Base-by-base conservation (phyloP, 371 early-diverging fungal genomes). In the Circinella minor region DNA sequence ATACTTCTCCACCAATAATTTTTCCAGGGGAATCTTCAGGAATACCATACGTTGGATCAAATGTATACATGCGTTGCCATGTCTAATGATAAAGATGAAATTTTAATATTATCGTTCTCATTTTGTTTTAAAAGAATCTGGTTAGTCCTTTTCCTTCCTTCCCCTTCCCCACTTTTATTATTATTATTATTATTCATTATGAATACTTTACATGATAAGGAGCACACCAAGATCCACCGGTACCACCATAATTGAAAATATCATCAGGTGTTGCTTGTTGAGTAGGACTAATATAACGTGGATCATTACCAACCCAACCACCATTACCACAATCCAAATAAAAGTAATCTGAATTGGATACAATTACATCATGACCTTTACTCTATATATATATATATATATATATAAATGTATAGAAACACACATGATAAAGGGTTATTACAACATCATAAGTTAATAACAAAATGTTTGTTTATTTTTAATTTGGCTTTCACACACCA, bases 41-140 rank as follows among this genome's bases (percentile, higher is more conserved):
- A 66, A 93, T 72, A 18, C 84, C 87, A 39, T 84, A 76, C 10
- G 83, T 82, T 63, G 88, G 84, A 62, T 93, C 93, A 71, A 86
- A 94, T 54, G 81, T 77, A 72, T 94, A 94, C 14, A 93, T 89
- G 57, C 88, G 88, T 82, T 92, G 92, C 93, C 93, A 93, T 36
- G 87, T 83, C 87, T 92, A 91, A 27, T 57, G 7, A 57, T n/a
- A n/a, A n/a, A n/a, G n/a, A n/a, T n/a, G n/a, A n/a, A n/a, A n/a
- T n/a, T n/a, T n/a, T n/a, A n/a, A n/a, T n/a, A n/a, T n/a, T n/a
- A n/a, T n/a, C n/a, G n/a, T n/a, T n/a, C n/a, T n/a, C n/a, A n/a
- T n/a, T n/a, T n/a, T n/a, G n/a, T n/a, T n/a, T n/a, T n/a, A n/a
- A n/a, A n/a, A n/a, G n/a, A n/a, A n/a, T n/a, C n/a, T n/a, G n/a